Percentiles rank a stretch among this genome's conserved stretches.
These are phyloP conservation scores for Quercus suber DNA, from an alignment of 306 rosid species.

Conservation along the genomic window DNA sequence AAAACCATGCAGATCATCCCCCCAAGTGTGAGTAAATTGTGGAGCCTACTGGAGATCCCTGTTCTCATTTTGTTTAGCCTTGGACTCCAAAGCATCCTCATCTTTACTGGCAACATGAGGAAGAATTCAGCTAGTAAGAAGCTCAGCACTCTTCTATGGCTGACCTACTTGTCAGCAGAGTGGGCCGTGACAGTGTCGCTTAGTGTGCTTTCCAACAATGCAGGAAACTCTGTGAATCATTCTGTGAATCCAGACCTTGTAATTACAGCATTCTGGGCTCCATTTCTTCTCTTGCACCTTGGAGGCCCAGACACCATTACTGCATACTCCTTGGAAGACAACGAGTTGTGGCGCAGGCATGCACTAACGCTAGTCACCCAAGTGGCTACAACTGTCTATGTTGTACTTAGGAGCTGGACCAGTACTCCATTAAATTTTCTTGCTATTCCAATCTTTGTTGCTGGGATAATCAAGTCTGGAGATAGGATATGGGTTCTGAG, in stretches of 20 bases:
- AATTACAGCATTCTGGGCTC: constrained; percentile 33
- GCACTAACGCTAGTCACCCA: constrained; percentile 20
- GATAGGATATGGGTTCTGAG: constrained; percentile 36
- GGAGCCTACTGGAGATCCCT: constrained; percentile 33
- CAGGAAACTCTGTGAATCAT: not conserved
- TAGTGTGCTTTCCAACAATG: constrained; percentile 18
- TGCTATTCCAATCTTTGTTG: constrained; percentile 20
- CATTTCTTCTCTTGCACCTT: constrained; percentile 44
- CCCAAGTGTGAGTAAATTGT: not conserved
- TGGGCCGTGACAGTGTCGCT: constrained; percentile 27
- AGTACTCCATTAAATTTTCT: not conserved
- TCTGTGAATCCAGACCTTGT: not conserved
- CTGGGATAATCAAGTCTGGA: constrained; percentile 31
- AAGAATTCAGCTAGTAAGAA: not conserved
- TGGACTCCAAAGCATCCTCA: constrained; percentile 26
- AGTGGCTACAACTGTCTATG: not conserved
- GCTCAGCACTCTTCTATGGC: constrained; percentile 17
- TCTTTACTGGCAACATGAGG: constrained; percentile 28
- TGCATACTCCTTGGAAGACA: constrained; percentile 37
- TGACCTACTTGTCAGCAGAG: constrained; percentile 33
- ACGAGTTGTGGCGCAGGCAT: constrained; percentile 33
- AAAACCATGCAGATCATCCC: not conserved
- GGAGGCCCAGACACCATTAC: constrained; percentile 46
- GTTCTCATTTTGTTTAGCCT: constrained; percentile 26
- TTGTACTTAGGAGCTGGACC: constrained; percentile 16